Conservation (phyloP, 2,329 filamentous ascomycete species). For the Phialemonium atrogriseum region DNA sequence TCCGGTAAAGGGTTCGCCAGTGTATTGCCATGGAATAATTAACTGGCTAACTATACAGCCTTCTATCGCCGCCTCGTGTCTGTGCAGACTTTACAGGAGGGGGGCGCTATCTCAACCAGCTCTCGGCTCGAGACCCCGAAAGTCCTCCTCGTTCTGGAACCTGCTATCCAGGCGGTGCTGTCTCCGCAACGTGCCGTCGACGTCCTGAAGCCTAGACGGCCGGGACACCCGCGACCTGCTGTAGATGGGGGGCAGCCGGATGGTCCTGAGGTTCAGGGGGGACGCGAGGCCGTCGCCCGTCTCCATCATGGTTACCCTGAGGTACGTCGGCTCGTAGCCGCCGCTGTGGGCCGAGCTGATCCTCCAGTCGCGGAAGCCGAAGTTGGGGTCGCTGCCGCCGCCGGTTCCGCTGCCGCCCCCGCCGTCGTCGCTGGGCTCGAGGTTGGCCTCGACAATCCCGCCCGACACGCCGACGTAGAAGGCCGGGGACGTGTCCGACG, state of each 20-base stretch:
- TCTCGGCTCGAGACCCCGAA: conserved; percentile 2
- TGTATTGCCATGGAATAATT: too few species aligned
- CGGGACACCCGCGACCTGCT: conserved; percentile 6
- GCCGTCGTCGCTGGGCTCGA: conserved; percentile 16
- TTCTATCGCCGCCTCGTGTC: too few species aligned
- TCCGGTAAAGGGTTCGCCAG: too few species aligned
- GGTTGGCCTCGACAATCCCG: conserved; percentile 33
- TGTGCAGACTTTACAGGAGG: too few species aligned
- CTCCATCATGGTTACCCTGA: conserved; percentile 16
- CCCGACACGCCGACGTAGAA: conserved; percentile 43
- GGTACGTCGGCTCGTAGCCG: conserved; percentile 10
- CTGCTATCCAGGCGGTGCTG: conserved; percentile 16
- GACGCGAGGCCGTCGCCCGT: conserved; percentile 17
- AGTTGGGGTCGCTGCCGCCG: conserved; percentile 5
- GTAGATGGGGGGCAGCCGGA: conserved; percentile 11
- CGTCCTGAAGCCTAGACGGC: conserved; percentile 1
- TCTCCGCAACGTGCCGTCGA: conserved; percentile 4
- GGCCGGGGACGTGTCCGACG: conserved; percentile 35
- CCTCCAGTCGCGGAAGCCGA: conserved; percentile 7
- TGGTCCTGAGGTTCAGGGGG: conserved; percentile 8
- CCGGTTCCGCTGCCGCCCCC: too few species aligned
- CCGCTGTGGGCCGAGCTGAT: neutral
- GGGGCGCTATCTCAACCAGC: too few species aligned
- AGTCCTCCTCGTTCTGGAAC: conserved; percentile 13
- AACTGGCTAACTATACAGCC: too few species aligned